Evolutionary conservation across 805 yeast genomes (phyloP), one percentile per base, ranked within the genome.

Genomic region (Teunomyces tritomae): DNA sequence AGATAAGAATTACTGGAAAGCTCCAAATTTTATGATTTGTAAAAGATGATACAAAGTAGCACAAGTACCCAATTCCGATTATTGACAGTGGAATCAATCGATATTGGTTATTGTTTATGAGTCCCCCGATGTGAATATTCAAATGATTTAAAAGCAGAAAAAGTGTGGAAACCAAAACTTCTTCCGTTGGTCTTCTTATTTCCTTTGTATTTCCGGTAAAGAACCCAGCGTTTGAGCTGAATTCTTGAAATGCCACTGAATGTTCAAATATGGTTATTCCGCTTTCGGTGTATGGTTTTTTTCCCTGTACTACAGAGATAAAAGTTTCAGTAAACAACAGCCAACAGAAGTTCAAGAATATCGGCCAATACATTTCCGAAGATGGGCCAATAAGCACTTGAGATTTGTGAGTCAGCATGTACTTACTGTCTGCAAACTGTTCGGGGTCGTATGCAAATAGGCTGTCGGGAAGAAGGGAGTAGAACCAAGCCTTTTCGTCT

Each of bases 241-340:
- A 83, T 55, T 87, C 94, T 57, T 86, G 91, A 58, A 85, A 85
- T 9, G 89, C 87, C 11, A 85, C 62, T 3, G 92, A 84, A 56
- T 82, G 85, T 61, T 87, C 94, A 64, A 87, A 85, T 30, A 87
- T 65, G 0, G 94, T 83, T 52, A 86, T 69, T 0, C 89, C 89
- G 11, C 84, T 77, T 47, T 85, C 91, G 16, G 80, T 76, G 47
- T 76, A 72, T 6, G 89, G 86, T 37, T 70, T 70, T 34, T 51
- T 52, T 8, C 87, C 87, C 47, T 76, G 73, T 7, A 82, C 72
- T 26, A 78, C 80, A 2, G 85, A 72, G 8, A 82, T 70, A 56
- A 85, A 82, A 0, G 89, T 81, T 63, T 87, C 92, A 11, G 82
- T 62, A 45, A 83, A 82, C 57, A 83, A 83, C 56, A 82, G 80